These are phyloP conservation scores for Castanea mollissima DNA, from an alignment of 306 rosid genomes.

Conservation along the genomic window DNA sequence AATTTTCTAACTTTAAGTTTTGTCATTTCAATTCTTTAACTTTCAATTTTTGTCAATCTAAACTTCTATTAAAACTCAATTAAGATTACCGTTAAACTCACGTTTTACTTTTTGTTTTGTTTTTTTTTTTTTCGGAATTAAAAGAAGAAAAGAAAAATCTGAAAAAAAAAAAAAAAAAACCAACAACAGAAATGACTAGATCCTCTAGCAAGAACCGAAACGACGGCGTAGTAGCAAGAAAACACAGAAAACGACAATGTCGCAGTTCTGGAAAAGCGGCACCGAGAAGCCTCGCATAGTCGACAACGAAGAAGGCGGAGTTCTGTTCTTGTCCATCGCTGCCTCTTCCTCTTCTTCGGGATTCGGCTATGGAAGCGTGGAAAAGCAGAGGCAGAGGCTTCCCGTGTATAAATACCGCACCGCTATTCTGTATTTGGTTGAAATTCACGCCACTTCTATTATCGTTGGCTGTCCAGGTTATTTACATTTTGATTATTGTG, in stretches of 20 bases:
- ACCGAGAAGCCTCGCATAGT: slow-evolving; percentile 82
- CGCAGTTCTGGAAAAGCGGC: slow-evolving; percentile 88
- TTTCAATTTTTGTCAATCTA: too few relatives aligned
- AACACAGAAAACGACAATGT: slow-evolving; percentile 17
- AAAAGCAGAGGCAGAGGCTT: slow-evolving; percentile 82
- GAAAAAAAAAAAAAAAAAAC: too few relatives aligned
- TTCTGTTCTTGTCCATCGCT: slow-evolving; percentile 63
- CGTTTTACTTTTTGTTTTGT: too few relatives aligned
- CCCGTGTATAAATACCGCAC: slow-evolving; percentile 86
- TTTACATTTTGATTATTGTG: too few relatives aligned
- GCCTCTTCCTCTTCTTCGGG: slow-evolving; percentile 36
- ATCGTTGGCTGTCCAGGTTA: slow-evolving; percentile 30
- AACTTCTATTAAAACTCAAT: too few relatives aligned
- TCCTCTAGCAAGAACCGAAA: too few relatives aligned
- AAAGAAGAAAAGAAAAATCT: too few relatives aligned
- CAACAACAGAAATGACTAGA: too few relatives aligned
- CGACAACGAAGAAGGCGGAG: slow-evolving; percentile 95
- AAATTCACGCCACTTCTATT: slow-evolving; percentile 80
- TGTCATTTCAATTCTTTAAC: too few relatives aligned
- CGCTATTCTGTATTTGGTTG: slow-evolving; percentile 77
- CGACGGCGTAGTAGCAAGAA: background rate
- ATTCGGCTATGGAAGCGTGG: slow-evolving; percentile 57
- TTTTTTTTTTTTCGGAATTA: too few relatives aligned
- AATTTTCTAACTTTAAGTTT: too few relatives aligned
- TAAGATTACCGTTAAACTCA: too few relatives aligned